Base-by-base conservation (phyloP, 257 asterid species). In the Ligustrum vulgare region DNA sequence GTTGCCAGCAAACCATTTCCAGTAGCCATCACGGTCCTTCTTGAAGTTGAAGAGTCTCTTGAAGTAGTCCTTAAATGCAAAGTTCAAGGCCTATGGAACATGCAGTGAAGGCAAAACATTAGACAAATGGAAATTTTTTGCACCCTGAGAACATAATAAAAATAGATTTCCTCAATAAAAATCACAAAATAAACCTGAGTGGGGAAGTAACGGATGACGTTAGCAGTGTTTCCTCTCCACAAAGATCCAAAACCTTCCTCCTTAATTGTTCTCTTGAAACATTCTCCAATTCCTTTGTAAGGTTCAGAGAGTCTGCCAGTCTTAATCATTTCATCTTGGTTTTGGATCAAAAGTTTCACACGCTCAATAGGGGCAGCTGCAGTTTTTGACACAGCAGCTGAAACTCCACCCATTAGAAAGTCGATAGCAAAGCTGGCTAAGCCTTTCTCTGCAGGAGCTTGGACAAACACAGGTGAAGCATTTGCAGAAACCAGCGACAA, bases 151-250 rank as follows among this genome's bases (percentile, higher is more conserved):
- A 58, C 20, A 23, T 28, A 47, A 11, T 4, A 73, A 36, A 37
- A 60, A 37, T 62, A 69, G 56, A 69, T 36, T 35, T 15, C 15
- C 15, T 16, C n/a, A 47, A 15, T 8, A 47, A 47, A 47, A 12
- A 13, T 37, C 20, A 56, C 23, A 35, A 4, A 28, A 72, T 7
- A 15, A 51, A 85, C 87, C 87, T 82, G 86, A 64, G 86, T 85
- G 56, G 87, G 87, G 75, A 85, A 85, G 69, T 82, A 82, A 69
- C 83, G 81, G 34, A 85, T 82, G 71, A 82, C 85, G 31, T 82
- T 85, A 64, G 87, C 89, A 1, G 87, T 82, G 89, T 80, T 85
- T 49, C 89, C 87, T 80, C 89, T 85, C 89, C 89, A 85, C 73
- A 85, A 69, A 15, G 87, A 73, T 54, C 39, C 65, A 23, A 80